phyloP scores from a whole-genome alignment of 371 early-diverging fungal species.

The Syncephalastrum monosporum region DNA sequence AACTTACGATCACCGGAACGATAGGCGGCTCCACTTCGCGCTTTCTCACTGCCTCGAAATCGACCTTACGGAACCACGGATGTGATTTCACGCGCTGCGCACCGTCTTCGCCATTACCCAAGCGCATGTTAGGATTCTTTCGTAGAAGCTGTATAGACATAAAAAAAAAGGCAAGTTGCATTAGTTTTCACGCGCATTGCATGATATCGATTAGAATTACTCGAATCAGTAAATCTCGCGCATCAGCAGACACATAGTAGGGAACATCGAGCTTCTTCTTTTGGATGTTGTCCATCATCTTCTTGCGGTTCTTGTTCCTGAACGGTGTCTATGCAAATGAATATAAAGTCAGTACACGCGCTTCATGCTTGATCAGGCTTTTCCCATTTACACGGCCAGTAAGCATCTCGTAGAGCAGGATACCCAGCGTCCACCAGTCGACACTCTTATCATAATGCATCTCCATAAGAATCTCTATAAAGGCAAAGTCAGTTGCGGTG shows the following conservation, averaged over 20 bases:
- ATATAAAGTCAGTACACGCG: background rate
- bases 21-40: slow-evolving; percentile 76
- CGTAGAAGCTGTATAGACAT: slow-evolving; percentile 54
- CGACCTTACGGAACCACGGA: slow-evolving; percentile 84
- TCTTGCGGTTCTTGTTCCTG: slow-evolving; percentile 73
- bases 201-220: slow-evolving; percentile 12
- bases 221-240: slow-evolving; percentile 58
- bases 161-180: background rate
- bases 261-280: slow-evolving; percentile 73
- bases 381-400: slow-evolving; percentile 53
- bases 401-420: slow-evolving; percentile 88
- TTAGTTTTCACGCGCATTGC: slow-evolving; percentile 1
- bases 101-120: slow-evolving; percentile 70
- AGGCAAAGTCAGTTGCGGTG: no score
- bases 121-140: slow-evolving; percentile 66
- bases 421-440: slow-evolving; percentile 95
- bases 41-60: slow-evolving; percentile 71
- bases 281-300: slow-evolving; percentile 77
- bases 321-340: slow-evolving; percentile 61
- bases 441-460: slow-evolving; percentile 81
- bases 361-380: no score
- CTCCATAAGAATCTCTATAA: slow-evolving; percentile 72
- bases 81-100: slow-evolving; percentile 80
- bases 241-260: slow-evolving; percentile 68
- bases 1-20: slow-evolving; percentile 64